A percentile compares a stretch with the other conserved stretches of the same genome.
Evolutionary conservation across 108 stramenopile species (phyloP).

Genomic region (Fistulifera solaris): DNA sequence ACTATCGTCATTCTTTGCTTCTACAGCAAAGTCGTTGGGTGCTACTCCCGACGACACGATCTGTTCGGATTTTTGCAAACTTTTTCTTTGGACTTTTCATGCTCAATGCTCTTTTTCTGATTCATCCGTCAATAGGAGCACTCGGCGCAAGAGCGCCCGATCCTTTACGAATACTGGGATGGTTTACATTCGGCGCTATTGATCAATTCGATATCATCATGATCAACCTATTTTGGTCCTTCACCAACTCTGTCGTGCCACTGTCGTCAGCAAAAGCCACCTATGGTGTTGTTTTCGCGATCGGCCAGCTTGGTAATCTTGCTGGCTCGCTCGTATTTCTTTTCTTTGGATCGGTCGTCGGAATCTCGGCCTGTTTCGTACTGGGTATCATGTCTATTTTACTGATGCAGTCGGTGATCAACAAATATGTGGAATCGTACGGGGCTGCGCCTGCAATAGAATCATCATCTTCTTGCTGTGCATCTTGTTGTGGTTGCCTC

Average conservation of each 20-base stretch:
- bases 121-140: constrained; percentile 78
- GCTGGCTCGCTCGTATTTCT: constrained; percentile 83
- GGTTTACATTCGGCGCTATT: constrained; percentile 90
- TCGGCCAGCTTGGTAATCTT: constrained; percentile 89
- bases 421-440: constrained; percentile 72
- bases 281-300: constrained; percentile 93
- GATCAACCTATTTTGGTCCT: constrained; percentile 94
- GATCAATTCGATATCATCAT: constrained; percentile 93
- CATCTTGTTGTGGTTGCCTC: constrained; percentile 67
- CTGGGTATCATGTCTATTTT: constrained; percentile 81
- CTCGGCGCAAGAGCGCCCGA: constrained; percentile 53
- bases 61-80: constrained; percentile 92
- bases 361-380: constrained; percentile 65
- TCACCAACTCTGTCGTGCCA: constrained; percentile 85
- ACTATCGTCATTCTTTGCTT: constrained; percentile 79
- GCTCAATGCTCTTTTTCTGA: constrained; percentile 62
- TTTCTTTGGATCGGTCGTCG: constrained; percentile 25
- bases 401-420: constrained; percentile 83
- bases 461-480: constrained; percentile 16
- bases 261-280: constrained; percentile 87
- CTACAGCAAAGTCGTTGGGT: constrained; percentile 87
- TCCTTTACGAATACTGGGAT: constrained; percentile 78
- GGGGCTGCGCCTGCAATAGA: constrained; percentile 43
- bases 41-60: constrained; percentile 76
- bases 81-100: constrained; percentile 82